A percentile compares a stretch with the other conserved stretches of the same genome.
phyloP scores from a whole-genome alignment of 805 yeast species.

The Kodamaea restingae region DNA sequence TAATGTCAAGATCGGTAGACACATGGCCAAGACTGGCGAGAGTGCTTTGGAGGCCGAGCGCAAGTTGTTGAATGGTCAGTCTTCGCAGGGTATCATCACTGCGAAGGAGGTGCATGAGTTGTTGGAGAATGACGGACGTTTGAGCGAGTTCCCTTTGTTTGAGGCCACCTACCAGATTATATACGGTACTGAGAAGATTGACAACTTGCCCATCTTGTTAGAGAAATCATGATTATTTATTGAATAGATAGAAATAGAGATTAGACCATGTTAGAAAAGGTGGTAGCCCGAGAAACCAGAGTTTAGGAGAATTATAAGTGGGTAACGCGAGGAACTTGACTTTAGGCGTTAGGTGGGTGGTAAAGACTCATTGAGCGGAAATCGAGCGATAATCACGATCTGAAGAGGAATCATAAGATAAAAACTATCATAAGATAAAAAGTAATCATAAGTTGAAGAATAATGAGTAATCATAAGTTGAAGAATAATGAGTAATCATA shows the following conservation, averaged over 20 bases:
- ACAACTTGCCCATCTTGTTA: constrained; percentile 39
- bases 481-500: too few relatives aligned
- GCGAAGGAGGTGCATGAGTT: constrained; percentile 46
- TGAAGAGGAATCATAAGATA: too few relatives aligned
- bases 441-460: too few relatives aligned
- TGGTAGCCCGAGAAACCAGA: too few relatives aligned
- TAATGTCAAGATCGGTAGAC: constrained; percentile 44
- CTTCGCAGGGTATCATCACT: constrained; percentile 45
- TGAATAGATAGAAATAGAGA: not conserved
- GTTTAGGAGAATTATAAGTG: too few relatives aligned
- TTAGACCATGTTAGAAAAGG: too few relatives aligned
- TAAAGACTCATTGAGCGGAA: too few relatives aligned
- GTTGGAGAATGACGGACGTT: constrained; percentile 31
- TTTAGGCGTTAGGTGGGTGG: too few relatives aligned
- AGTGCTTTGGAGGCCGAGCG: constrained; percentile 42
- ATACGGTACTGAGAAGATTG: constrained; percentile 37
- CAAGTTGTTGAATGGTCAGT: constrained; percentile 42
- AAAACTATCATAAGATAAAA: too few relatives aligned
- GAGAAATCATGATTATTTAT: constrained; percentile 17
- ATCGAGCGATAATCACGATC: too few relatives aligned
- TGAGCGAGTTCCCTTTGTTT: constrained; percentile 40
- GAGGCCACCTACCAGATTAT: constrained; percentile 44
- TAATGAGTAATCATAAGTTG: too few relatives aligned
- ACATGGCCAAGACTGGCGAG: constrained; percentile 42
- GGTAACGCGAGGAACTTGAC: too few relatives aligned